Conservation (phyloP, 2,329 filamentous ascomycete species). For the Fusarium nisikadoi region DNA sequence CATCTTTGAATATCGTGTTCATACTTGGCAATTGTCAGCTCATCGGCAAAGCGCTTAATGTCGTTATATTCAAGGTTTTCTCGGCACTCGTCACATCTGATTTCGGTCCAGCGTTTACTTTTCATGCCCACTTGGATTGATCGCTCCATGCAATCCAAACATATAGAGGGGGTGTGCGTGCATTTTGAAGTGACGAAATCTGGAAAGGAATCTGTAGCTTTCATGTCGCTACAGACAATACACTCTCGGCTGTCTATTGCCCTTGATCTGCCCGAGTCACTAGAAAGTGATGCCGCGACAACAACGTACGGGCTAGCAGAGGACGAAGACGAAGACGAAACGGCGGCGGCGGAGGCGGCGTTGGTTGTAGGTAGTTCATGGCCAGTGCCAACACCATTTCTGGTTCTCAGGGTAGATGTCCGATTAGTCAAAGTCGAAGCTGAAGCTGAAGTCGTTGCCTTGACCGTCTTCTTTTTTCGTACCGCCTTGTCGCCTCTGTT, state of each 20-base stretch:
- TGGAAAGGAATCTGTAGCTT: conserved; percentile 47
- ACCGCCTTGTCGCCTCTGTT: conserved; percentile 40
- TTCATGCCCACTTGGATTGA: conserved; percentile 51
- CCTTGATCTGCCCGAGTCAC: too few species aligned
- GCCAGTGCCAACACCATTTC: neutral
- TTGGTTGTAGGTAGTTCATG: neutral
- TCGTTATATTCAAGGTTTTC: conserved; percentile 55
- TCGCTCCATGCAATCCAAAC: conserved; percentile 49
- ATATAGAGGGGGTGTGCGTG: conserved; percentile 48
- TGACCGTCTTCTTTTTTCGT: conserved; percentile 32
- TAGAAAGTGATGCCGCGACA: too few species aligned
- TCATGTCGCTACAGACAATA: conserved; percentile 51
- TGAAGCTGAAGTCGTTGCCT: conserved; percentile 5
- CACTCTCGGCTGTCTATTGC: conserved; percentile 42
- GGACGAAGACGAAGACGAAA: conserved; percentile 2
- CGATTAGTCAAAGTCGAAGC: neutral
- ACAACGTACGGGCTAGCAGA: conserved; percentile 46
- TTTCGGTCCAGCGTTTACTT: conserved; percentile 54
- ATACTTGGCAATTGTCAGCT: conserved; percentile 56
- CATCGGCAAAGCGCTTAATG: conserved; percentile 57
- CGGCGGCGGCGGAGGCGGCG: neutral
- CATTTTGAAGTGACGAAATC: conserved; percentile 48
- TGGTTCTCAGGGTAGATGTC: neutral
- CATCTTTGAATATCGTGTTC: neutral
- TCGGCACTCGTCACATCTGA: conserved; percentile 64